Conservation (phyloP, 2,329 filamentous ascomycete genomes). For the Ophiostoma sp. region DNA sequence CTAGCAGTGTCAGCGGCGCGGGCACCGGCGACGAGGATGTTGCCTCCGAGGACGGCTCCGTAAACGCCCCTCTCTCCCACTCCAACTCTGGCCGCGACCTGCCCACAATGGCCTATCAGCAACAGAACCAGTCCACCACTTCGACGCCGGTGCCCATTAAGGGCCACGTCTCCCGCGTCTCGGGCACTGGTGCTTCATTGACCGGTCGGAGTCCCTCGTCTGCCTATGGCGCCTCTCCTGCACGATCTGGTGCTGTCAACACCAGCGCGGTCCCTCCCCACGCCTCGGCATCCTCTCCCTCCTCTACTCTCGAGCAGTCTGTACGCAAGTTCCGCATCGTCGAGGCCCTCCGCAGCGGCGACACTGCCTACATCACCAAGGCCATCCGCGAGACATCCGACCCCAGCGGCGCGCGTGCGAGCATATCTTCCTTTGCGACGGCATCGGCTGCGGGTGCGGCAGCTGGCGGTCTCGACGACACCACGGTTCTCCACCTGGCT, state of each 20-base stretch:
- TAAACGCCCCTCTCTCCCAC: slow-evolving; percentile 32
- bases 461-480: slow-evolving; percentile 66
- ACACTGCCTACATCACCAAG: slow-evolving; percentile 85
- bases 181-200: slow-evolving; percentile 44
- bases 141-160: slow-evolving; percentile 39
- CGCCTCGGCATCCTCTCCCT: slow-evolving; percentile 9
- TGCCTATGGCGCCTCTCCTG: slow-evolving; percentile 17
- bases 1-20: slow-evolving; percentile 49
- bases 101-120: slow-evolving; percentile 28
- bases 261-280: not conserved
- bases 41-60: slow-evolving; percentile 50
- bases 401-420: slow-evolving; percentile 54
- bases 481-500: slow-evolving; percentile 86
- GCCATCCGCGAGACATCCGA: slow-evolving; percentile 69
- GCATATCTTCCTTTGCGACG: slow-evolving; percentile 54
- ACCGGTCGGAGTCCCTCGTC: slow-evolving; percentile 41
- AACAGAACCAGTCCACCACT: slow-evolving; percentile 4
- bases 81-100: slow-evolving; percentile 31
- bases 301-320: slow-evolving; percentile 75
- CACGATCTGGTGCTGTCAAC: not conserved
- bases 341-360: slow-evolving; percentile 85
- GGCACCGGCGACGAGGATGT: slow-evolving; percentile 49
- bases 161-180: slow-evolving; percentile 51
- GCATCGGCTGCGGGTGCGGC: slow-evolving; percentile 38
- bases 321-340: slow-evolving; percentile 93